Percentiles rank a stretch among this genome's conserved stretches.
phyloP scores from a whole-genome alignment of 306 rosid species.

The Cyclanthera cordifolia region DNA sequence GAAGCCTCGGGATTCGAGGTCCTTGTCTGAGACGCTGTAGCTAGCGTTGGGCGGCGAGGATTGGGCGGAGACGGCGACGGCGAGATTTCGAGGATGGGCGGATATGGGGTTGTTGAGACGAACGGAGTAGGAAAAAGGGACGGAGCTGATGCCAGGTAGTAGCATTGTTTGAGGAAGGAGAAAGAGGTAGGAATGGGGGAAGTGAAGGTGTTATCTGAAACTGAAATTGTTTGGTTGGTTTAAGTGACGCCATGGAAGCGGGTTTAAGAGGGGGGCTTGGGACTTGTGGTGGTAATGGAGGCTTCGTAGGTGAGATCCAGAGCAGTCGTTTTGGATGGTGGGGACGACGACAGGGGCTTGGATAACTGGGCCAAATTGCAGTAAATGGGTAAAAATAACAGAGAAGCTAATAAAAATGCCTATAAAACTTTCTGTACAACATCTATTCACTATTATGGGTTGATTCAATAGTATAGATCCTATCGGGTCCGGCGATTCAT shows the following conservation, averaged over 20 bases:
- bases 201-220: neutral
- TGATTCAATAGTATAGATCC: too few species aligned
- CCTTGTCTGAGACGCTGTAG: conserved; percentile 48
- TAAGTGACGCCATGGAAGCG: too few species aligned
- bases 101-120: conserved; percentile 1
- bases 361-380: too few species aligned
- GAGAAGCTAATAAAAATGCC: too few species aligned
- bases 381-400: too few species aligned
- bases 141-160: conserved; percentile 3
- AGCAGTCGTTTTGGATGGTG: neutral
- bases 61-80: conserved; percentile 27
- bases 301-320: neutral
- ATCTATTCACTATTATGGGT: too few species aligned
- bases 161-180: neutral
- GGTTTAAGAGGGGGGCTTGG: neutral
- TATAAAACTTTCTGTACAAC: too few species aligned
- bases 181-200: too few species aligned
- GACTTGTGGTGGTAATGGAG: conserved; percentile 1
- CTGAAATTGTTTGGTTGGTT: neutral
- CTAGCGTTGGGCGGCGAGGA: neutral
- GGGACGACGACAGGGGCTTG: too few species aligned
- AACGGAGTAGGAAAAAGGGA: conserved; percentile 10
- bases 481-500: too few species aligned
- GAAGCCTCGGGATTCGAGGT: conserved; percentile 74
- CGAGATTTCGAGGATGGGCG: conserved; percentile 11